phyloP scores from a whole-genome alignment of 2,329 filamentous ascomycete genomes.

The Aureobasidium sp. region DNA sequence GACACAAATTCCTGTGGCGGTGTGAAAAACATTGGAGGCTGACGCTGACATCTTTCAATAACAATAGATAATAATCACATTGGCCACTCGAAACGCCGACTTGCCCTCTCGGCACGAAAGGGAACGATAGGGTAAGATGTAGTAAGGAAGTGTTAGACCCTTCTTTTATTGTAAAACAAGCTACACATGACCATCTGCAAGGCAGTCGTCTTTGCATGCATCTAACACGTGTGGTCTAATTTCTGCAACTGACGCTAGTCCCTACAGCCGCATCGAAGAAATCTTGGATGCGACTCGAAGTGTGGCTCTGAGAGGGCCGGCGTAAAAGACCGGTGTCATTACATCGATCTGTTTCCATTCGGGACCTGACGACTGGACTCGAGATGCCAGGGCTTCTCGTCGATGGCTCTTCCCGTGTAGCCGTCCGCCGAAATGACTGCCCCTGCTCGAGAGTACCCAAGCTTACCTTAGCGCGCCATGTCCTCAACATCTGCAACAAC shows the following conservation, averaged over 20 bases:
- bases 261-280: background rate
- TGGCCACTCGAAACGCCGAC: background rate
- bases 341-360: background rate
- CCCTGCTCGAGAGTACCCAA: background rate
- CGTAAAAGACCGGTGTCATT: background rate
- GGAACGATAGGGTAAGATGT: background rate
- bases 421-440: slow-evolving; percentile 6
- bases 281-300: background rate
- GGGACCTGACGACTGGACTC: slow-evolving; percentile 1
- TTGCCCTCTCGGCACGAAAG: background rate
- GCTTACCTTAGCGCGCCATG: background rate
- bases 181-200: slow-evolving; percentile 4
- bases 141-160: background rate
- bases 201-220: slow-evolving; percentile 7
- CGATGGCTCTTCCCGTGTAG: slow-evolving; percentile 5
- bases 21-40: background rate
- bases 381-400: background rate
- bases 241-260: background rate
- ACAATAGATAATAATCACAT: background rate
- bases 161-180: background rate
- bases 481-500: background rate
- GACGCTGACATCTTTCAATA: slow-evolving; percentile 6
- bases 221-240: slow-evolving; percentile 5
- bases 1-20: background rate
- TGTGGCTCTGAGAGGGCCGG: background rate